Percentiles rank a stretch among this genome's conserved stretches.
Conservation (phyloP, 306 rosid genomes). For the Acacia confusa region DNA sequence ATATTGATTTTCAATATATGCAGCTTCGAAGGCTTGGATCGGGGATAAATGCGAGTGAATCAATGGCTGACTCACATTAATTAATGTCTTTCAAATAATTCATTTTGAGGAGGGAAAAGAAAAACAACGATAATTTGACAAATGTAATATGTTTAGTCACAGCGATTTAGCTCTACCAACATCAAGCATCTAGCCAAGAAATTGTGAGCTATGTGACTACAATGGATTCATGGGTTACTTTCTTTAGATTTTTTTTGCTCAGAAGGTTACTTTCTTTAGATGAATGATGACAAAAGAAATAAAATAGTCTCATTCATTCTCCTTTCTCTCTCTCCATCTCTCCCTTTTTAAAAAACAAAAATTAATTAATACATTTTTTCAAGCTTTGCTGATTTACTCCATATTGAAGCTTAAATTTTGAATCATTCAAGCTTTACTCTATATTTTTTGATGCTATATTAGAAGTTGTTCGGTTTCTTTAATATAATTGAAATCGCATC, state of each 20-base stretch:
- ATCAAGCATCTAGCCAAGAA: too few relatives aligned
- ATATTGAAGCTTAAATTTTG: too few relatives aligned
- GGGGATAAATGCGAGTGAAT: neutral
- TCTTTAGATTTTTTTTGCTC: too few relatives aligned
- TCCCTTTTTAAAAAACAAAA: too few relatives aligned
- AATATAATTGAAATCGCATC: too few relatives aligned
- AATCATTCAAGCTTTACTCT: neutral
- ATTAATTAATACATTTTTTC: neutral
- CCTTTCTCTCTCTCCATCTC: too few relatives aligned
- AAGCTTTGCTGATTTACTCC: neutral
- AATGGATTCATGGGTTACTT: too few relatives aligned
- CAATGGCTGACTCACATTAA: neutral
- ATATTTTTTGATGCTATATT: neutral
- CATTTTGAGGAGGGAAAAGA: neutral
- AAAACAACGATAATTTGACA: neutral
- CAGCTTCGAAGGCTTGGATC: neutral
- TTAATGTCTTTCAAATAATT: neutral
- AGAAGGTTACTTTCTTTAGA: too few relatives aligned
- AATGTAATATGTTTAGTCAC: neutral
- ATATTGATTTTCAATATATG: neutral
- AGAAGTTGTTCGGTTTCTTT: neutral
- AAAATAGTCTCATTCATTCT: too few relatives aligned
- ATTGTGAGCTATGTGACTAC: too few relatives aligned
- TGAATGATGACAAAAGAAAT: too few relatives aligned
- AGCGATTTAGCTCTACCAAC: too few relatives aligned